Conservation (phyloP, 257 asterid genomes). For the Solanum pennellii region DNA sequence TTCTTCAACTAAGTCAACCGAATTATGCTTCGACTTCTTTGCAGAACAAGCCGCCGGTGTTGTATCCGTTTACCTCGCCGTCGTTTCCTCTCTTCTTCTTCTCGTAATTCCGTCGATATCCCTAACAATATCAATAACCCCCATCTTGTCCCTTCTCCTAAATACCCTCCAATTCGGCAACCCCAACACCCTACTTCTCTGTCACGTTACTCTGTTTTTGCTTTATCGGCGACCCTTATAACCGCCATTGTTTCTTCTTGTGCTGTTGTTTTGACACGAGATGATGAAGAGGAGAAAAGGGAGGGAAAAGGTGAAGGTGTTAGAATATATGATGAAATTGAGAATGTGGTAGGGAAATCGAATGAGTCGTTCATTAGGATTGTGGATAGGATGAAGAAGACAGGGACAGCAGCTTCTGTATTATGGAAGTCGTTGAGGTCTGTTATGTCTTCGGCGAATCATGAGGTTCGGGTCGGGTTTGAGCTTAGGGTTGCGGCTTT, state of each 20-base stretch:
- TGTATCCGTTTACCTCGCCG: constrained; percentile 6
- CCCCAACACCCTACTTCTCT: constrained; percentile 6
- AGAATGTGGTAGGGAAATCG: constrained; percentile 39
- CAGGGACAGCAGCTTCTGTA: constrained; percentile 86
- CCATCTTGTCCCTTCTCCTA: constrained; percentile 14
- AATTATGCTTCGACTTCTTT: constrained; percentile 26
- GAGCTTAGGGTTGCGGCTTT: constrained; percentile 93
- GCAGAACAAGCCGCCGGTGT: constrained; percentile 23
- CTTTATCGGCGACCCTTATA: constrained; percentile 31
- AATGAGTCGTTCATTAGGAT: constrained; percentile 43
- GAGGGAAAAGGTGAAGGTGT: neutral
- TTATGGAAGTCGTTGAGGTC: constrained; percentile 89
- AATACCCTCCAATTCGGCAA: constrained; percentile 5
- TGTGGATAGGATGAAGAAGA: constrained; percentile 58
- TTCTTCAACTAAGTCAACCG: neutral
- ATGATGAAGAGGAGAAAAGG: neutral
- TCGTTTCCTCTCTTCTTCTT: constrained; percentile 19
- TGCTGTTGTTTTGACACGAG: constrained; percentile 11
- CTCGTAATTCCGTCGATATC: neutral
- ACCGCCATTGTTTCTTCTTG: constrained; percentile 33
- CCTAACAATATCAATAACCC: constrained; percentile 10
- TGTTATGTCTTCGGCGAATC: constrained; percentile 88
- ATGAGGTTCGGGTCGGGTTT: constrained; percentile 89
- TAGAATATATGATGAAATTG: constrained; percentile 37
- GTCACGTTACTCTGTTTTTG: constrained; percentile 22